Evolutionary conservation across 176 grass and related monocot species (phyloP).

Genomic region (Cenchrus purpureus): DNA sequence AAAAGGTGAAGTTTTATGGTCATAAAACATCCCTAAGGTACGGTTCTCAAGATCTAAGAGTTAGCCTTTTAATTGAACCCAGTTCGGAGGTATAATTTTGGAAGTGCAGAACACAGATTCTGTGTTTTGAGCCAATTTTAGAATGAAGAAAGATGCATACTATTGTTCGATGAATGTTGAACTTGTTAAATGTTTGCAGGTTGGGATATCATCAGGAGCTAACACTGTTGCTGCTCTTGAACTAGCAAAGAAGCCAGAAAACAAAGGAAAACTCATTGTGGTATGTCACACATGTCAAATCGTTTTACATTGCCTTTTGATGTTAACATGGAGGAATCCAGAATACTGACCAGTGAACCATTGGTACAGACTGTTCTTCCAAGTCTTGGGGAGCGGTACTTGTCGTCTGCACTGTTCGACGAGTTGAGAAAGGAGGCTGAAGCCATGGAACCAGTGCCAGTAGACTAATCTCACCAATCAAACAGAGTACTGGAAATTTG

Average conservation of each 20-base stretch:
- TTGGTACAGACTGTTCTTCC: slow-evolving; percentile 79
- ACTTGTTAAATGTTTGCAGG: slow-evolving; percentile 46
- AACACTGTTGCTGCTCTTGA: slow-evolving; percentile 83
- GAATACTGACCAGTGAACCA: background rate
- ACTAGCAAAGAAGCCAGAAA: slow-evolving; percentile 84
- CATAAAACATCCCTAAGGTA: background rate
- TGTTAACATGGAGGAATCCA: background rate
- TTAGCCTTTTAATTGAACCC: background rate
- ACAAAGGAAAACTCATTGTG: slow-evolving; percentile 98
- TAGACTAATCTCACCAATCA: slow-evolving; percentile 55
- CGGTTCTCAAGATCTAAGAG: background rate
- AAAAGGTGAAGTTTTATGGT: background rate
- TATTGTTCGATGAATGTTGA: background rate
- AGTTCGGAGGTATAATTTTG: background rate
- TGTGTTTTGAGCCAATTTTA: background rate
- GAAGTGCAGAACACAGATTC: background rate
- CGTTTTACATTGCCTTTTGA: background rate
- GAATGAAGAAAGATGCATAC: background rate
- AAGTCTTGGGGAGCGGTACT: slow-evolving; percentile 79
- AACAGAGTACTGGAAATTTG: background rate
- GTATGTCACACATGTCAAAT: slow-evolving; percentile 46
- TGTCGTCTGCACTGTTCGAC: slow-evolving; percentile 78
- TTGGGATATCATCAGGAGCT: slow-evolving; percentile 96
- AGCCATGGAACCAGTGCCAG: slow-evolving; percentile 73
- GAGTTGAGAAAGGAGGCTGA: slow-evolving; percentile 81